Conservation (phyloP, 352 stramenopile genomes). For the Globisporangium solare region DNA sequence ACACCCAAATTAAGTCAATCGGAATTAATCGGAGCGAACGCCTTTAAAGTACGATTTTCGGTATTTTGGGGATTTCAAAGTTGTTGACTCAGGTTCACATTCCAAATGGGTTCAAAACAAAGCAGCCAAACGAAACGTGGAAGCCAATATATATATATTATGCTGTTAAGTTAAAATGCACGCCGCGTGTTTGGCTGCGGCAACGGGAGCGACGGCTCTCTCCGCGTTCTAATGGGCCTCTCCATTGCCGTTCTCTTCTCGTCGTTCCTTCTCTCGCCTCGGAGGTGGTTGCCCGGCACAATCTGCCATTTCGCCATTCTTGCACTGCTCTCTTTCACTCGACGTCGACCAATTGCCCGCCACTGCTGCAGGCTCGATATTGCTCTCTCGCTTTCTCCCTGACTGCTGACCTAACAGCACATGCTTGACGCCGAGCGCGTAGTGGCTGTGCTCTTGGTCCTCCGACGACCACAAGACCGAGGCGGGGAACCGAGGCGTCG, state of each 20-base stretch:
- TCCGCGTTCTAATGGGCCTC: not conserved
- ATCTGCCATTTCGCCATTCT: not conserved
- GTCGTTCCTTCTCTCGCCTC: constrained; percentile 1
- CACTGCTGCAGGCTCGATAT: too few species aligned
- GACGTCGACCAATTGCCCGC: too few species aligned
- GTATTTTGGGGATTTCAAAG: not conserved
- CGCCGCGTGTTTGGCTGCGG: not conserved
- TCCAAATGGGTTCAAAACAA: too few species aligned
- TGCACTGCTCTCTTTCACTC: too few species aligned
- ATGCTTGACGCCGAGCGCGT: constrained; percentile 1
- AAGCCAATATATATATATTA: constrained; percentile 2
- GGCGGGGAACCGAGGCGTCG: constrained; percentile 35
- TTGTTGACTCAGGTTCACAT: too few species aligned
- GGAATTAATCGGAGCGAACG: too few species aligned
- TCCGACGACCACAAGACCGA: constrained; percentile 39
- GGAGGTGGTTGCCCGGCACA: not conserved
- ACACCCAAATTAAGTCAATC: too few species aligned
- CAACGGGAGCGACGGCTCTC: not conserved
- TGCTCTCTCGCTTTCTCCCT: too few species aligned
- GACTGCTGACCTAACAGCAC: constrained; percentile 5
- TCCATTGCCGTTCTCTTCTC: not conserved
- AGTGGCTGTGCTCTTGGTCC: constrained; percentile 19
- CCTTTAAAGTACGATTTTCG: too few species aligned
- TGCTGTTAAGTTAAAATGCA: constrained; percentile 7
- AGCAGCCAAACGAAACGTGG: not conserved